phyloP scores from a whole-genome alignment of 768 basidiomycete genomes.

The Pleurotus djamor region DNA sequence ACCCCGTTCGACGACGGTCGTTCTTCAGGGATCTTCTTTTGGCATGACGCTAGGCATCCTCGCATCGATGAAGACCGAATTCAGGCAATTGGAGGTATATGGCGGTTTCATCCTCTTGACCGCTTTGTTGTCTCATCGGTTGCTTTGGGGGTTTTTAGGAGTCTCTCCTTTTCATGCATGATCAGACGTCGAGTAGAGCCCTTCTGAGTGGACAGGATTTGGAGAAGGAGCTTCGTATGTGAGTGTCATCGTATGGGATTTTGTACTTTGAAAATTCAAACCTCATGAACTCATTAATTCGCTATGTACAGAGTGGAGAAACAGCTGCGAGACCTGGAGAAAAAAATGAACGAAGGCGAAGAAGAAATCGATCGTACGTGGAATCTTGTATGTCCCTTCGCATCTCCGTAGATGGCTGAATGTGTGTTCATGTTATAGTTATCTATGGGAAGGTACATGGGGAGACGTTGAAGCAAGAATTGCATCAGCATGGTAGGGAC shows the following conservation, averaged over 20 bases:
- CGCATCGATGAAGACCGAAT: background rate
- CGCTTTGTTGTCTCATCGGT: background rate
- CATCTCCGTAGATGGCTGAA: no score
- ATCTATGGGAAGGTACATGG: constrained; percentile 45
- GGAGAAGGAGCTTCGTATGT: constrained; percentile 36
- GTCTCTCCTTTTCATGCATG: constrained; percentile 41
- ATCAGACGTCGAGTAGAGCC: constrained; percentile 41
- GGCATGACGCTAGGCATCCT: background rate
- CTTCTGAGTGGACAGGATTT: constrained; percentile 31
- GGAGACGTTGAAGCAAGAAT: constrained; percentile 38
- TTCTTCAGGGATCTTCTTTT: background rate
- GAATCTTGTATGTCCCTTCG: background rate
- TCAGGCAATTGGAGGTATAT: constrained; percentile 1
- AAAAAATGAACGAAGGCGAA: constrained; percentile 38
- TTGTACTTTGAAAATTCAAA: no score
- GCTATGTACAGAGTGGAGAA: constrained; percentile 33
- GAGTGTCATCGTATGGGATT: no score
- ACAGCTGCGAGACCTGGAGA: constrained; percentile 41
- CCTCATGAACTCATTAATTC: background rate
- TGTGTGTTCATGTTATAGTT: constrained; percentile 22
- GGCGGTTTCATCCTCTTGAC: background rate
- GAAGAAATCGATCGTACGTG: constrained; percentile 47
- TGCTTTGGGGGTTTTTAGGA: constrained; percentile 32
- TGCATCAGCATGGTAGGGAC: constrained; percentile 46
- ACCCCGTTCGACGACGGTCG: background rate